Evolutionary conservation across 2,329 filamentous ascomycete species (phyloP).

Genomic region (Zalaria sp.): DNA sequence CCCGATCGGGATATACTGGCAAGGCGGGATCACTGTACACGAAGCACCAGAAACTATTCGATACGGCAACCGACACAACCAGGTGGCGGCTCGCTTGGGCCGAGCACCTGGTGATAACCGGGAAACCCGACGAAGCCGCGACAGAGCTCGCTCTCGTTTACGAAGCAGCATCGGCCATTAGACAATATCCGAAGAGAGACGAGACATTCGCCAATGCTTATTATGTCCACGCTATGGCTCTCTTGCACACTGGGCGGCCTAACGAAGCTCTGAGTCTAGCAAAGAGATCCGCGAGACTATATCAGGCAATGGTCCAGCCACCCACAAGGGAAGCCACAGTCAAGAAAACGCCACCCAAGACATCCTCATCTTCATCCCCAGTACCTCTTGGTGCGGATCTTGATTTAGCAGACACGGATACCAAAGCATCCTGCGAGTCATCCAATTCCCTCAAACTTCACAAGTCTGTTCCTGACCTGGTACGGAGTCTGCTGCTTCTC

Average conservation of each 20-base stretch:
- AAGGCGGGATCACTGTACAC: constrained; percentile 20
- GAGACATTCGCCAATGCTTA: not conserved
- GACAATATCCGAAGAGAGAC: not conserved
- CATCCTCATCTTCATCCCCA: too few species aligned
- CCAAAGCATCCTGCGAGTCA: too few species aligned
- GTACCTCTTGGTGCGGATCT: too few species aligned
- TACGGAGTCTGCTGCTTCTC: constrained; percentile 57
- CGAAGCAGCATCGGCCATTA: not conserved
- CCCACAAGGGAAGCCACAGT: constrained; percentile 29
- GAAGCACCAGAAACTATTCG: too few species aligned
- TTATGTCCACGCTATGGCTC: constrained; percentile 1
- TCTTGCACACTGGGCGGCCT: constrained; percentile 27
- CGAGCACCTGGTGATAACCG: not conserved
- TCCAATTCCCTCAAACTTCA: too few species aligned
- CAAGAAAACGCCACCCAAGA: not conserved
- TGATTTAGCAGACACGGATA: too few species aligned
- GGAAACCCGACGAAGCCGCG: not conserved
- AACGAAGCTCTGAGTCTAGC: constrained; percentile 33
- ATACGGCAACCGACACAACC: too few species aligned
- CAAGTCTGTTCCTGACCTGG: constrained; percentile 40
- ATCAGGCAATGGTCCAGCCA: constrained; percentile 35
- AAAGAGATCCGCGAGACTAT: constrained; percentile 33
- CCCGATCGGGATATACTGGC: constrained; percentile 43
- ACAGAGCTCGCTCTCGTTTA: not conserved
- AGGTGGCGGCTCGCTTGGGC: not conserved